Base-by-base conservation (phyloP, 2,329 filamentous ascomycete species). In the Diaporthe caulivora region DNA sequence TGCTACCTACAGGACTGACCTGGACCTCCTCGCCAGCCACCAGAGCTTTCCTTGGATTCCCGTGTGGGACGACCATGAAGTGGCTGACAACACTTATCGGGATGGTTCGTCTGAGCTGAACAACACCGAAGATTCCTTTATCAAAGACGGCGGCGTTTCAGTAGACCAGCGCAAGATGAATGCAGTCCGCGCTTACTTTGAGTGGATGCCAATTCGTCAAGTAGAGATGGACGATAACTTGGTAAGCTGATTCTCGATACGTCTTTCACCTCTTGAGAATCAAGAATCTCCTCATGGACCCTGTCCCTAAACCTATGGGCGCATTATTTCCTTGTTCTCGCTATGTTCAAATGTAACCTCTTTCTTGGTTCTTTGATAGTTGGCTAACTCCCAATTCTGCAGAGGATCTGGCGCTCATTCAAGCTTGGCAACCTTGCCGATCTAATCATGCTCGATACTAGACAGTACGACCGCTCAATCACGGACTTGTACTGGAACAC, bases 141-240 rank as follows among this genome's bases (percentile, higher is more conserved):
- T 90, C 37, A 84, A 87, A 62, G 86, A 89, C 72, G 87, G 88
- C 4, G 84, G 86, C 18, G 86, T 94, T n/a, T 89, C 87, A 42
- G 89, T 93, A n/a, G 92, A 94, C 76, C 90, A 92, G 79, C 87
- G 92, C 76, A 94, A 94, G 84, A 91, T 93, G 86, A 93, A 94
- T 70, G 92, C 92, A 1, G 92, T 94, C 2, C 86, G 92, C 49
- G 91, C 92, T 1, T 92, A 92, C 78, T 93, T 92, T 74, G 91
- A 93, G 79, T 92, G 90, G 89, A 88, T 89, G 86, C 88, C 88
- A 2, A 87, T 90, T 75, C 83, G 84, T 18, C 91, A 92, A 80
- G 87, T 91, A 3, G 90, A 92, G 70, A 89, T 93, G 83, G 92
- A 93, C 76, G 92, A 93, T 80, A 91, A 91, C 72, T 85, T 94